A percentile compares a stretch with the other conserved stretches of the same genome.
phyloP scores from a whole-genome alignment of 805 yeast species.

The Debaryomyces hansenii region DNA sequence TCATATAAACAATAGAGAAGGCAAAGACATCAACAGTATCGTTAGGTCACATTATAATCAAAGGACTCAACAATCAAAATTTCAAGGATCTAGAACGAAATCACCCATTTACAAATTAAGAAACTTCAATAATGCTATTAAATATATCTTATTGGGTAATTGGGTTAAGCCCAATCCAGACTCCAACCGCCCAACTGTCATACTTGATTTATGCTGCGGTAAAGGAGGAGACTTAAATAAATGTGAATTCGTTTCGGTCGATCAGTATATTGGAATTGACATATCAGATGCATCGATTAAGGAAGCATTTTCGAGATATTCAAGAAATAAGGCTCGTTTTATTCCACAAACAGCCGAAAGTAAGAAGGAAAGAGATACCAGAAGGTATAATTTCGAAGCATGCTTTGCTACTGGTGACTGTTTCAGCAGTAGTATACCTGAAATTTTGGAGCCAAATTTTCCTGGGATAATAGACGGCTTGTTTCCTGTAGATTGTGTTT shows the following conservation, averaged over 20 bases:
- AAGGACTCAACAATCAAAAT: conserved; percentile 67
- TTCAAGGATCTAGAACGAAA: conserved; percentile 57
- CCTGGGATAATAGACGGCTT: conserved; percentile 56
- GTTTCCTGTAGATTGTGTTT: conserved; percentile 85
- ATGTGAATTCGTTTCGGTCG: conserved; percentile 72
- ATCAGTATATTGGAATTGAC: conserved; percentile 87
- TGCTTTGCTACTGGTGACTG: conserved; percentile 93
- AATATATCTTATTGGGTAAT: conserved; percentile 78
- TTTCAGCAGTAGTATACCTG: conserved; percentile 68
- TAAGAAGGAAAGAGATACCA: conserved; percentile 28
- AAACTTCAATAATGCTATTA: conserved; percentile 88
- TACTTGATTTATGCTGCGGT: conserved; percentile 92
- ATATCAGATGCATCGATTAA: conserved; percentile 83
- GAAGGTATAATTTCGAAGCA: conserved; percentile 66
- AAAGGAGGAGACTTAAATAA: conserved; percentile 96
- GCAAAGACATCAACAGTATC: conserved; percentile 56
- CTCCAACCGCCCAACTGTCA: conserved; percentile 32
- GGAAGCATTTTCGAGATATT: conserved; percentile 80
- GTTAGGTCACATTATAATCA: conserved; percentile 86
- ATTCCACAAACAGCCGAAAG: conserved; percentile 24
- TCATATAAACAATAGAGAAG: conserved; percentile 30
- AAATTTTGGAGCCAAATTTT: conserved; percentile 62
- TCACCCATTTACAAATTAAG: conserved; percentile 87
- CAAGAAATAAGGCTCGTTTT: conserved; percentile 47
- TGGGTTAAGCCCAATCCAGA: conserved; percentile 43